Evolutionary conservation across 768 basidiomycete genomes (phyloP), one percentile per base, ranked within the genome.

Genomic region (Mycena alexandri): DNA sequence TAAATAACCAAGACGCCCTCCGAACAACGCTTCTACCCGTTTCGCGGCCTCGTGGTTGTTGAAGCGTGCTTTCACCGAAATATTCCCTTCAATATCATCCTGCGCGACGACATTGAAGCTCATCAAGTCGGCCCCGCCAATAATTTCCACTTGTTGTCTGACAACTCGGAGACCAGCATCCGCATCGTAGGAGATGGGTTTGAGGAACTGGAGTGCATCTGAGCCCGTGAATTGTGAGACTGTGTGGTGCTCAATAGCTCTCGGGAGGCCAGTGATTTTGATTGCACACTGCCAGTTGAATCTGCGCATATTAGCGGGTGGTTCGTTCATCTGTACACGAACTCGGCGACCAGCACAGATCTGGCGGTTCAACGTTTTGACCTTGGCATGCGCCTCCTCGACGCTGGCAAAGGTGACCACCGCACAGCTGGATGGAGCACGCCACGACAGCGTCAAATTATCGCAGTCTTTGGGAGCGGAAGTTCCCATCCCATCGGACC

Each of bases 391-490:
- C 0, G 86, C 83, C 33, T 75, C 70, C 0, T 71, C 72, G 59
- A 78, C 69, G 7, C 76, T 75, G 6, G 55, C 7, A 67, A 85
- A 90, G 5, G 78, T 80, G 1, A 80, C 87, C n/a, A 85, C 68
- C 65, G 84, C 82, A 2, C 81, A 75, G 6, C 72, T 72, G n/a
- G 83, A 85, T 2, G 88, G 88, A 0, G 77, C 75, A 8, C 75
- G 79, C 87, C 89, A 91, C 13, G 81, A 83, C 48, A 90, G 80
- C 0, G 81, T 82, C 55, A 90, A 71, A 42, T 81, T 77, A 14
- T 86, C 78, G 5, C 74, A 50, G 33, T 79, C 78, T 3, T 76
- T 76, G 6, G 68, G 68, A 3, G 77, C 70, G 11, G 75, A 77
- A 21, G 74, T 76, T 13, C 72, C 82, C 87, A 87, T 87, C 9